phyloP scores from a whole-genome alignment of 805 yeast genomes.

The Ogataea angusta region DNA sequence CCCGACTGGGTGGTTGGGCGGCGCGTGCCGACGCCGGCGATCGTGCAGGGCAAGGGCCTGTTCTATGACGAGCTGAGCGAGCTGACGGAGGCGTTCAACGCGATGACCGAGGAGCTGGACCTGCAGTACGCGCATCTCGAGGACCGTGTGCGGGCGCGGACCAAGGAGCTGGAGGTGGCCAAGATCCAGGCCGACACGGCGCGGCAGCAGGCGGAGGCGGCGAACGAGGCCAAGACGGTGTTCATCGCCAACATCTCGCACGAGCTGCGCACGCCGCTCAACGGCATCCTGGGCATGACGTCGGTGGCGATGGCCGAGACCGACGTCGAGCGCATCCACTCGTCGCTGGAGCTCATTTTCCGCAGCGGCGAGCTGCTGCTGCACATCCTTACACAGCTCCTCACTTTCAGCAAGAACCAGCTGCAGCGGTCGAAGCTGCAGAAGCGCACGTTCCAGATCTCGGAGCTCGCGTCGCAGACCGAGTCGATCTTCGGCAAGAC shows the following conservation, averaged over 20 bases:
- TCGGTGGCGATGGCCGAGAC: constrained; percentile 88
- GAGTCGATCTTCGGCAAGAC: constrained; percentile 80
- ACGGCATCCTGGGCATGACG: constrained; percentile 95
- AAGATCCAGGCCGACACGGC: constrained; percentile 65
- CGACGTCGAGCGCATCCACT: constrained; percentile 63
- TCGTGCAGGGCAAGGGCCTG: constrained; percentile 35
- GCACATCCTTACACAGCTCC: constrained; percentile 84
- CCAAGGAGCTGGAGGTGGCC: constrained; percentile 84
- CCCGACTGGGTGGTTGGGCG: constrained; percentile 8
- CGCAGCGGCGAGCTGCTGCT: constrained; percentile 87
- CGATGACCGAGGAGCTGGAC: constrained; percentile 85
- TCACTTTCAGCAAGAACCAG: constrained; percentile 91
- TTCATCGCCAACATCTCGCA: constrained; percentile 91
- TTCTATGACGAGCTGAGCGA: constrained; percentile 85
- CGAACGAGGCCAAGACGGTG: constrained; percentile 94
- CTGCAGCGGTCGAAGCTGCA: constrained; percentile 80
- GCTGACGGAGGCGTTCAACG: constrained; percentile 82
- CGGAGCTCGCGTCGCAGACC: constrained; percentile 82
- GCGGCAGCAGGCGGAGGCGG: constrained; percentile 58
- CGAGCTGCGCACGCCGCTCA: constrained; percentile 91
- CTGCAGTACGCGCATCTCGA: constrained; percentile 81
- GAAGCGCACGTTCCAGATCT: constrained; percentile 71
- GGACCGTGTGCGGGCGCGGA: constrained; percentile 81
- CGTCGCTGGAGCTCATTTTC: constrained; percentile 76
- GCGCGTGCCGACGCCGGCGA: constrained; percentile 20